Evolutionary conservation across 306 rosid genomes (phyloP).

Genomic region (Argentina anserina): DNA sequence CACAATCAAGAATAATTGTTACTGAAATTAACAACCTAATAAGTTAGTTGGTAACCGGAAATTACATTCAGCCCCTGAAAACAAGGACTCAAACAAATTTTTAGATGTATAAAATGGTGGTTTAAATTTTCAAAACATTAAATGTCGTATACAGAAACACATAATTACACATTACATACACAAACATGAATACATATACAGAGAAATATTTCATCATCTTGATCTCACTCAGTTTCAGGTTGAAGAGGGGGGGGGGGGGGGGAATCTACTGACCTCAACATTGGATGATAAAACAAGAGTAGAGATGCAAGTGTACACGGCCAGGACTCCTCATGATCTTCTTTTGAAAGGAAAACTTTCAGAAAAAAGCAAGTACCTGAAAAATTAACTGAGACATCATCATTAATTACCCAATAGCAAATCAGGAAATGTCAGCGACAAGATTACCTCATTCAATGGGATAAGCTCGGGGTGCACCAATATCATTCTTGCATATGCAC

Average conservation of each 20-base stretch:
- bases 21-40: too few species aligned
- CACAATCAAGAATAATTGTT: neutral
- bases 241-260: constrained; percentile 1
- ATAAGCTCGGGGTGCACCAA: constrained; percentile 92
- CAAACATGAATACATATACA: too few species aligned
- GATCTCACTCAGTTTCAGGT: neutral
- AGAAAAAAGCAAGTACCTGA: constrained; percentile 91
- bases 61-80: neutral
- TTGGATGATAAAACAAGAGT: constrained; percentile 84
- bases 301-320: constrained; percentile 77
- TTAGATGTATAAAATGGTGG: too few species aligned
- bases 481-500: constrained; percentile 98
- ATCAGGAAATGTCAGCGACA: constrained; percentile 6
- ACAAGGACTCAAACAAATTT: neutral
- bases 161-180: too few species aligned
- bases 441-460: constrained; percentile 80
- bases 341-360: constrained; percentile 87
- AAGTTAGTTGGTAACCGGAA: neutral
- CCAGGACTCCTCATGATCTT: constrained; percentile 95
- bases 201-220: neutral
- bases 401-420: constrained; percentile 8
- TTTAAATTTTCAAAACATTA: too few species aligned
- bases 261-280: constrained; percentile 59
- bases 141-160: too few species aligned
- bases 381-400: constrained; percentile 24